Evolutionary conservation across 1,284 basidiomycete species (phyloP).

Genomic region (Sanghuangporus sanghuang): DNA sequence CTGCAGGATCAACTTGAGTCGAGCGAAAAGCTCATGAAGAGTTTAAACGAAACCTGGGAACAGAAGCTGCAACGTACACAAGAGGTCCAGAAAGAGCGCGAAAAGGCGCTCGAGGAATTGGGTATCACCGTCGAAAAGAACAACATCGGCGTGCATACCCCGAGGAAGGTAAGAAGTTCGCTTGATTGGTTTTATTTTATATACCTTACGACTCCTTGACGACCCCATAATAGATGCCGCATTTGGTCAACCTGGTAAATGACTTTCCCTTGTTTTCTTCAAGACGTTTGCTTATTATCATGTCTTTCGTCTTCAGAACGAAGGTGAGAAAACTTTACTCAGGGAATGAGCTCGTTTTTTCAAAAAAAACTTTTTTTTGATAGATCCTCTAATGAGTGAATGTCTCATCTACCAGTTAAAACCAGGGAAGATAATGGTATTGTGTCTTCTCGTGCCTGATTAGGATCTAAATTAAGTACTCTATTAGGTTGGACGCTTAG

Average conservation of each 20-base stretch:
- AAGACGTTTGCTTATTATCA: conserved; percentile 11
- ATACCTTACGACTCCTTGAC: background rate
- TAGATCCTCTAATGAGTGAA: conserved; percentile 88
- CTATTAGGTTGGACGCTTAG: conserved; percentile 71
- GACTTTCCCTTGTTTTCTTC: background rate
- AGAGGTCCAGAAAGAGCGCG: conserved; percentile 92
- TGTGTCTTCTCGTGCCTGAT: conserved; percentile 18
- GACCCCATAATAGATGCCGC: conserved; percentile 64
- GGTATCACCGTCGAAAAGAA: conserved; percentile 98
- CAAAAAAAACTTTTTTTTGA: too few species aligned
- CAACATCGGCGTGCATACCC: conserved; percentile 94
- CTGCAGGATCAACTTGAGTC: conserved; percentile 96
- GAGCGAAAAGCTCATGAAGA: conserved; percentile 95
- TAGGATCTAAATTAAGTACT: conserved; percentile 11
- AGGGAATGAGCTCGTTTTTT: background rate
- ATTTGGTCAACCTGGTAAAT: conserved; percentile 89
- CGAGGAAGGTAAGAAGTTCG: conserved; percentile 67
- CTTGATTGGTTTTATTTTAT: background rate
- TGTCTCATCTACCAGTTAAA: conserved; percentile 96
- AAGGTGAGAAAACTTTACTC: conserved; percentile 47
- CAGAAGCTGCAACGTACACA: conserved; percentile 91
- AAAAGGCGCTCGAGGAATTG: conserved; percentile 94
- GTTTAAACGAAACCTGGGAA: conserved; percentile 97
- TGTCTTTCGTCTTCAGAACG: conserved; percentile 51
- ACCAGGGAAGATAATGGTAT: conserved; percentile 73